Base-by-base conservation (phyloP, 768 basidiomycete genomes). In the Lactifluus volemus region DNA sequence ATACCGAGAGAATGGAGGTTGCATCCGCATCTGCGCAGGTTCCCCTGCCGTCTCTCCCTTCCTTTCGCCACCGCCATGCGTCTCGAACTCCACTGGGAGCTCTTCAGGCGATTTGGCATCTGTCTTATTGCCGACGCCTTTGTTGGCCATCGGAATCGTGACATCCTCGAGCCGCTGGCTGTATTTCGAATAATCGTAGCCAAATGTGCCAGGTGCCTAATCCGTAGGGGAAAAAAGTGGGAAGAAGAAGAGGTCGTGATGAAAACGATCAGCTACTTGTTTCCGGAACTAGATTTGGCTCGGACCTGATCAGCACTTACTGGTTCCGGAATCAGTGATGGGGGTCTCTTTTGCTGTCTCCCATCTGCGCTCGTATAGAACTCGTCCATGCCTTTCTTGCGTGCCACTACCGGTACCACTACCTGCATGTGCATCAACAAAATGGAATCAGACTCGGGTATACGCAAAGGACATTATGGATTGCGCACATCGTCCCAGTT, bases 151-250 rank as follows among this genome's bases (percentile, higher is more conserved):
- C 10, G 49, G 54, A 12, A 61, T 51, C n/a, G n/a, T n/a, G 0
- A 36, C 54, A 21, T 48, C 54, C 21, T 61, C 54, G 36, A 39
- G 45, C 6, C 41, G 60, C 10, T 78, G 77, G 8, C 84, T 82
- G 67, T 85, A 84, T 72, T 91, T 92, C 7, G 84, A 76, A 57
- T 81, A 79, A 67, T 91, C 85, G 69, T 78, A 92, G 4, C 85
- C 89, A 71, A 92, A 92, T 48, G 88, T 91, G 19, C 89, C 89
- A 9, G 90, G 88, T 17, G 88, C 87, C 89, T 89, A 30, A 12
- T 55, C 19, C 48, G 38, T 11, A 14, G 4, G 17, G 15, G 21
- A 25, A 7, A 25, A 7, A 8, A 12, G 36, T 45, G 38, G 49
- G 51, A 5, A 36, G 9, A 3, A 25, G 25, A 25, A 25, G n/a